Evolutionary conservation across 345 rosid species (phyloP), one percentile per base, ranked within the genome.

Genomic region (Sapria himalayana): DNA sequence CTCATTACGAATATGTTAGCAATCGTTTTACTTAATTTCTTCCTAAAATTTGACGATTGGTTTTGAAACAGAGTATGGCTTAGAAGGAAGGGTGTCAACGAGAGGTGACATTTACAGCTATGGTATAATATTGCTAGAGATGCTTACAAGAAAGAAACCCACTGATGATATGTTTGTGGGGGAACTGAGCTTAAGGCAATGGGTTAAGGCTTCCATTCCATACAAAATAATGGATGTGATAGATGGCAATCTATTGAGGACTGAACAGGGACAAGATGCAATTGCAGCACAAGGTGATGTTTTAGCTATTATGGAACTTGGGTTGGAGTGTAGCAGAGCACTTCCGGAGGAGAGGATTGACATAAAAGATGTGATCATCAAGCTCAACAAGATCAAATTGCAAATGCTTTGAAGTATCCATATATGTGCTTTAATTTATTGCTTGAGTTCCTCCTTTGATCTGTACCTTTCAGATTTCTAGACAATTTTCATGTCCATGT

Each of bases 41-140:
- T 33, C 16, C 22, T 23, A 14, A 41, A 31, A 14, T 9, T 48
- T 10, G 15, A 39, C 11, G 53, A 45, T 25, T 14, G n/a, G 18
- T 37, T 19, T 41, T n/a, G 3, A 32, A 7, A 24, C 14, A 54
- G 50, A 49, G 21, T 46, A 32, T 3, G 59, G 59, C 1, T 6
- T 22, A 2, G 52, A 25, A 12, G 42, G 52, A 18, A 15, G 12
- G 42, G 43, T 33, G 17, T 46, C 52, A 0, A 46, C 29, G 1
- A n/a, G 10, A 29, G 48, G 59, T 0, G 48, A 64, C 10, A 50
- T 59, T 23, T 48, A 59, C 51, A 59, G 69, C 52, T 64, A 33
- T 16, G 65, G 69, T n/a, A 55, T 64, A 37, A 16, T 64, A 6
- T 24, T 64, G 52, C 25, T 64, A 16, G 69, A 64, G 59, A 22